Evolutionary conservation across 768 basidiomycete genomes (phyloP).

Genomic region (Neoboletus brunneissimus): DNA sequence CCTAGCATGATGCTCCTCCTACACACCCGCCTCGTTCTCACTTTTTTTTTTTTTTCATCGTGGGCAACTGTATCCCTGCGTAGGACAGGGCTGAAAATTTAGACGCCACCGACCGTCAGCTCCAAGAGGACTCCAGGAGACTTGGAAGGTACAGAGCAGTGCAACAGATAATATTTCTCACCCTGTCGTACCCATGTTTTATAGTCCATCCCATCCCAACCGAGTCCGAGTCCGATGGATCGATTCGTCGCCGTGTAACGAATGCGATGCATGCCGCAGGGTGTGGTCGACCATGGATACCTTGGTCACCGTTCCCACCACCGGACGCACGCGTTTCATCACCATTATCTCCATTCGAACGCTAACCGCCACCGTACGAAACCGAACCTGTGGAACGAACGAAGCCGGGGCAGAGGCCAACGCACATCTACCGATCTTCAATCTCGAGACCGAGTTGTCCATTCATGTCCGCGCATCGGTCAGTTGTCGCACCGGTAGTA

Average conservation of each 20-base stretch:
- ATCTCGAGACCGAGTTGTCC: neutral
- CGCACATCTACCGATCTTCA: neutral
- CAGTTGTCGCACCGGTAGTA: neutral
- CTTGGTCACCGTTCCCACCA: neutral
- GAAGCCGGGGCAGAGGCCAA: neutral
- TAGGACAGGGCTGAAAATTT: constrained; percentile 49
- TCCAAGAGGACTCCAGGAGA: neutral
- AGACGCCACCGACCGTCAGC: neutral
- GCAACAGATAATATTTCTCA: too few species aligned
- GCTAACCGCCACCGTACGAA: neutral
- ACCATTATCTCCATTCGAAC: neutral
- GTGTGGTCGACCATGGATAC: neutral
- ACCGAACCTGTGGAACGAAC: neutral
- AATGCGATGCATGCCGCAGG: neutral
- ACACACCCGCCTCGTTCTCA: neutral
- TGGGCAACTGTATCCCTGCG: constrained; percentile 67
- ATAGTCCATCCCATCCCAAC: neutral
- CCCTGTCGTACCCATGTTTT: too few species aligned
- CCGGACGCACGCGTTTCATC: neutral
- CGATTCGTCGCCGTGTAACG: neutral
- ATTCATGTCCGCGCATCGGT: neutral
- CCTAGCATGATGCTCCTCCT: neutral
- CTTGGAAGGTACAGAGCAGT: too few species aligned
- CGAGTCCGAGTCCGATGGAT: too few species aligned
- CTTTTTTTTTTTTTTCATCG: constrained; percentile 23